Evolutionary conservation across 805 yeast genomes (phyloP), one percentile per base, ranked within the genome.

Genomic region (Kuraishia cidri): DNA sequence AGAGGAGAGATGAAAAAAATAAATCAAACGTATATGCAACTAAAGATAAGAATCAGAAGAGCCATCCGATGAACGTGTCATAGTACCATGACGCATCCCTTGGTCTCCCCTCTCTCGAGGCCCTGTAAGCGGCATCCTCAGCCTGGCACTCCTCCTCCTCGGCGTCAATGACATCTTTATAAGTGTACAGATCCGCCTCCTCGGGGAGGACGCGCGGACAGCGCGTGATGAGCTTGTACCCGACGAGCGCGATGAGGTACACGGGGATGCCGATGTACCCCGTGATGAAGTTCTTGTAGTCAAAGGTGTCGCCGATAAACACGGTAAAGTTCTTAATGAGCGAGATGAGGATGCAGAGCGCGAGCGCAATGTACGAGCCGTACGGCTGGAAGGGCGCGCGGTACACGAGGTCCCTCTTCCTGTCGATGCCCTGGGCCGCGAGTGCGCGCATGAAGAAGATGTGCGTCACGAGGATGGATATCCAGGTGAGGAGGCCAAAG

Each of bases 231-330:
- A 76, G n/a, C 58, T 79, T 79, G 63, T 73, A 77, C 5, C 83
- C 85, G 39, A 68, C 44, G 41, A 60, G 68, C 37, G 69, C 60
- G 30, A 72, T 58, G 23, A 76, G 25, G 44, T 66, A 81, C 8
- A 79, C 75, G 23, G 85, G 85, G 30, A 81, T 66, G 20, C 83
- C 82, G 46, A 82, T 77, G 57, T 82, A 81, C 29, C 88, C 87
- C 22, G 90, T 79, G 47, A 82, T 78, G 49, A 83, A 83, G 13
- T 64, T 63, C 54, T 74, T 72, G 58, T 75, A 76, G 41, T 71
- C 69, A 51, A 81, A 77, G 2, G 42, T 42, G 11, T 53, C 57
- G 32, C 74, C 74, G 42, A 82, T 60, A 61, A 82, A 82, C 3
- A 74, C 87, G 1, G 85, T 75, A 52, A 79, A 80, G 44, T 79